Conservation (phyloP, 805 yeast genomes). For the Candida chauliodis region DNA sequence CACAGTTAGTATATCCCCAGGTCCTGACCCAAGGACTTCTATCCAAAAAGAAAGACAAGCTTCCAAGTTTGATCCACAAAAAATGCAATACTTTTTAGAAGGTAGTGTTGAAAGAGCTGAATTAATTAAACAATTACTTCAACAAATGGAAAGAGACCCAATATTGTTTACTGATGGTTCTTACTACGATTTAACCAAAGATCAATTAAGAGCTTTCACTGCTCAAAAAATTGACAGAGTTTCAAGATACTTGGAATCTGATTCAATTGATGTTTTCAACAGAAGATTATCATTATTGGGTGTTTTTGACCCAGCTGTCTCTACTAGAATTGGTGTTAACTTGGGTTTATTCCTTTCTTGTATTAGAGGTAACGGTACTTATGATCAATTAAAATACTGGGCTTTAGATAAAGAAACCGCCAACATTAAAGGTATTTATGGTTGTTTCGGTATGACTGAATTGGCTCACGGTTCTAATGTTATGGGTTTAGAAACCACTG, state of each 20-base stretch:
- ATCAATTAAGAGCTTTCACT: slow-evolving; percentile 55
- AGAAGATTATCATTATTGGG: slow-evolving; percentile 57
- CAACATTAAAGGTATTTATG: slow-evolving; percentile 53
- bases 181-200: slow-evolving; percentile 57
- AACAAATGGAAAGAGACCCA: slow-evolving; percentile 67
- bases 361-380: slow-evolving; percentile 83
- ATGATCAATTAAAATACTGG: slow-evolving; percentile 83
- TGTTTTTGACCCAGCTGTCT: slow-evolving; percentile 72
- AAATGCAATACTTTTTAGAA: slow-evolving; percentile 41
- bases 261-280: slow-evolving; percentile 45
- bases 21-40: slow-evolving; percentile 32
- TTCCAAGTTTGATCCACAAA: slow-evolving; percentile 30
- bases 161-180: slow-evolving; percentile 49
- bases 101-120: slow-evolving; percentile 41
- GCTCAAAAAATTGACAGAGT: slow-evolving; percentile 60
- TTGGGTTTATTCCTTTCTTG: slow-evolving; percentile 80
- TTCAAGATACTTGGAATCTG: slow-evolving; percentile 56
- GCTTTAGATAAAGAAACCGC: slow-evolving; percentile 63
- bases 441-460: slow-evolving; percentile 65
- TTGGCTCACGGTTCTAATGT: slow-evolving; percentile 64
- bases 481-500: slow-evolving; percentile 53
- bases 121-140: slow-evolving; percentile 46
- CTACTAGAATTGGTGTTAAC: slow-evolving; percentile 85
- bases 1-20: slow-evolving; percentile 12
- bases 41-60: slow-evolving; percentile 32